Evolutionary conservation across 2,329 filamentous ascomycete species (phyloP), one percentile per base, ranked within the genome.

Genomic region (Aspergillus chevalieri): DNA sequence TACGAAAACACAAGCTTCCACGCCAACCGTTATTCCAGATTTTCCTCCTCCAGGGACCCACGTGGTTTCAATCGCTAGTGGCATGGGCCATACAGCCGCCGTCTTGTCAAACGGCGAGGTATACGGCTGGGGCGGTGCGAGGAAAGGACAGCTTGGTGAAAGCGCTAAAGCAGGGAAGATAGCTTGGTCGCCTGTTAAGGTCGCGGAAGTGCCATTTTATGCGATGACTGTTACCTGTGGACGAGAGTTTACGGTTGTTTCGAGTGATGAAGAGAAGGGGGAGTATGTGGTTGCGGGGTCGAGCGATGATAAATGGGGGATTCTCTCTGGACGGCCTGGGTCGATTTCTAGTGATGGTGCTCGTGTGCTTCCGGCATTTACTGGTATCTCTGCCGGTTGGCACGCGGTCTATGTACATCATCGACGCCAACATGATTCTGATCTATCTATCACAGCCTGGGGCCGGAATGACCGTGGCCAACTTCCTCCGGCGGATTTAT

Each of bases 401-500:
- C 84, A 90, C 47, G 84, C 83, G 47, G 74, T 95, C 15, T 90
- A 87, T 68, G 76, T 93, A 39, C 73, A 94, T 47, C 74, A 77
- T 43, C 62, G 74, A 19, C 15, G 19, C 4, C 15, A 41, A 19
- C 6, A 22, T 9, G 38, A 41, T 6, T 5, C 3, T 3, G 76
- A 85, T 52, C 83, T 84, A 1, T 73, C 65, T 3, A 62, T 96
- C 19, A 57, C 79, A 2, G 83, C 84, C 6, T 96, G 89, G 87
- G 93, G 93, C 0, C 81, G 89, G 53, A 79, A 93, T 62, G 89
- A 95, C 62, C 88, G 90, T 56, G 89, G 89, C 8, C 89, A 96
- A 63, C 74, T 95, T 7, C 78, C 85, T 19, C 86, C 88, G 1
- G 64, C 70, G 1, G 72, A 74, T 21, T 65, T 94, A 1, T 84